phyloP scores from a whole-genome alignment of 371 early-diverging fungal species.

The Rhizomucor miehei region DNA sequence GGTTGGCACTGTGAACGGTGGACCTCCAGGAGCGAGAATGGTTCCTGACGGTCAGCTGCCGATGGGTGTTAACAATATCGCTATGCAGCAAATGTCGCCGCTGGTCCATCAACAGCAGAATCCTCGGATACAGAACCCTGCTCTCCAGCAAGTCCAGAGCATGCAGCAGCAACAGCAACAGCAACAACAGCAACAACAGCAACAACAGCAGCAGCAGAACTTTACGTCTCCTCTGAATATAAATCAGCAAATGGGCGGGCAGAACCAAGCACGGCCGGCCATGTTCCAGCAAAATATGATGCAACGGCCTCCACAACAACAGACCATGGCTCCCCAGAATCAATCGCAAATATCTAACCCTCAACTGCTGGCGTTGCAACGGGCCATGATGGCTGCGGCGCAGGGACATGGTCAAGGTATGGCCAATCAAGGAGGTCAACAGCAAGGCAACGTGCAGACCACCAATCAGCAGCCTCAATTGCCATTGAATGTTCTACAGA shows the following conservation, averaged over 20 bases:
- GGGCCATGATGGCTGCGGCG: constrained; percentile 22
- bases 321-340: constrained; percentile 2
- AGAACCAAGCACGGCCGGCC: constrained; percentile 27
- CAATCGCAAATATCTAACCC: constrained; percentile 2
- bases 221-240: constrained; percentile 20
- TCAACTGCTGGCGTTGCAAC: constrained; percentile 28
- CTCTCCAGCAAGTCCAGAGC: constrained; percentile 3
- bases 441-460: constrained; percentile 7
- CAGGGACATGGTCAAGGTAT: constrained; percentile 13
- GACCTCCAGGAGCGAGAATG: constrained; percentile 13
- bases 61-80: constrained; percentile 20
- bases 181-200: constrained; percentile 22
- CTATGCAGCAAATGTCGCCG: constrained; percentile 38
- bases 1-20: constrained; percentile 10
- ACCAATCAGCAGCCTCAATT: constrained; percentile 18
- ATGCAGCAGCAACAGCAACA: constrained; percentile 41
- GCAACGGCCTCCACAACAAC: constrained; percentile 22
- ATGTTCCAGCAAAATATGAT: constrained; percentile 33
- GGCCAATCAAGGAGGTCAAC: constrained; percentile 5
- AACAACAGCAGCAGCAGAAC: constrained; percentile 19
- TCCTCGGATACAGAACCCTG: constrained; percentile 1
- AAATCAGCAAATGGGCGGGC: constrained; percentile 15
- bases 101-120: constrained; percentile 39
- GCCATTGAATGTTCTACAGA: constrained; percentile 26
- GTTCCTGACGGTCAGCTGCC: constrained; percentile 33